Base-by-base conservation (phyloP, 768 basidiomycete species). In the Tremella fuciformis region DNA sequence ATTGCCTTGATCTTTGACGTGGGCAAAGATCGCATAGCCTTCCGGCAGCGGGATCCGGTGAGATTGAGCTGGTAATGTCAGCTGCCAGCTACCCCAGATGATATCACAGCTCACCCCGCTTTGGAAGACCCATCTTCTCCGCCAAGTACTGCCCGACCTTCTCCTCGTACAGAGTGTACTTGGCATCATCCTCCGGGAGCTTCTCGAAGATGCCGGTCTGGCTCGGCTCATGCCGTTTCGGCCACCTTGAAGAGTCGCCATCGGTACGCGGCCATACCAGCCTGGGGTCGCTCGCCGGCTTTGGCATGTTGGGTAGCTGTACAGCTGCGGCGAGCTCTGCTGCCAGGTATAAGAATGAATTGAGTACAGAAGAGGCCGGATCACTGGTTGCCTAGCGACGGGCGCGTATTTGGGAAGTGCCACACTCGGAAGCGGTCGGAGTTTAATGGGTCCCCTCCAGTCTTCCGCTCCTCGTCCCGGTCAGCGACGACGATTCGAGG, bases 211-310 rank as follows among this genome's bases (percentile, higher is more conserved):
- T 62, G 41, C 55, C 53, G 25, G 52, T 44, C 13, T 15, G 4
- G 29, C n/a, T 41, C 26, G 38, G 50, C n/a, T 47, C 50, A 52
- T 57, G 19, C 44, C 24, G 24, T 22, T 18, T 25, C 50, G 44
- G 73, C 61, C 68, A 75, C 16, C 48, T 39, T 1, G 59, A 53
- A 2, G 24, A 9, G 39, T 53, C 49, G 2, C 62, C 62, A 57
- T 75, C 74, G 11, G 69, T 59, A 13, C 69, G 57, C 0, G 71
- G 62, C 71, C 71, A 73, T 3, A 47, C 50, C 34, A 73, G 48
- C 13, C 39, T 53, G 2, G 58, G 66, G 56, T 71, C 62, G 38
- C 40, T 60, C 21, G 60, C 29, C 29, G 29, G 29, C 29, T 34
- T 34, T 11, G 29, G 29, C 29, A 34, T 34, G 11, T 34, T 13